phyloP scores from a whole-genome alignment of 2,329 filamentous ascomycete genomes.

The Colletotrichum ledebouriae region DNA sequence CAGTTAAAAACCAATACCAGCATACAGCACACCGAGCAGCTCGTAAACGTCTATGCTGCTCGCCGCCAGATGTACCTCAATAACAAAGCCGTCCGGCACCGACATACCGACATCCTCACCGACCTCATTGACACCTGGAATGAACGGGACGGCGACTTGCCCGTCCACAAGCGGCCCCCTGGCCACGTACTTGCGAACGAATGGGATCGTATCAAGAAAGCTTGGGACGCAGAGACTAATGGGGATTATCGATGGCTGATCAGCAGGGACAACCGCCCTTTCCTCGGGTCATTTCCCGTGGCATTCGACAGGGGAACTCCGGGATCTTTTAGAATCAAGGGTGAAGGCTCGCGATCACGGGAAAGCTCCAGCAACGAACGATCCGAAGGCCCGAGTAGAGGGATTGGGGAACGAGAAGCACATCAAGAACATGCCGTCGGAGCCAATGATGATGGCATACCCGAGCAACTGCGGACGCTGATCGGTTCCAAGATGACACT shows the following conservation, averaged over 20 bases:
- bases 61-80: conserved; percentile 23
- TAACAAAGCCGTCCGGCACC: not conserved
- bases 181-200: not conserved
- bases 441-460: not conserved
- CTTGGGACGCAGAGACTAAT: conserved; percentile 6
- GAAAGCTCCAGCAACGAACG: not conserved
- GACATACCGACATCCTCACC: conserved; percentile 18
- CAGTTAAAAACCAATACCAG: not conserved
- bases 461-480: not conserved
- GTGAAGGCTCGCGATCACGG: not conserved
- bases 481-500: not conserved
- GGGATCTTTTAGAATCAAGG: conserved; percentile 6
- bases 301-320: not conserved
- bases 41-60: conserved; percentile 7
- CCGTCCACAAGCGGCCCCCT: not conserved
- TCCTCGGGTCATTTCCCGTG: conserved; percentile 7
- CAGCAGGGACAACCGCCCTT: not conserved
- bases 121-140: conserved; percentile 36
- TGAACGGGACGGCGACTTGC: not conserved
- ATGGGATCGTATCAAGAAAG: conserved; percentile 1
- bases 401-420: not conserved
- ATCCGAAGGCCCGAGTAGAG: not conserved
- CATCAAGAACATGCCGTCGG: not conserved
- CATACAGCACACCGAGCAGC: not conserved
- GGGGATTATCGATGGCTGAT: conserved; percentile 10